Conservation (phyloP, 768 basidiomycete species). For the Fomitopsis serialis region DNA sequence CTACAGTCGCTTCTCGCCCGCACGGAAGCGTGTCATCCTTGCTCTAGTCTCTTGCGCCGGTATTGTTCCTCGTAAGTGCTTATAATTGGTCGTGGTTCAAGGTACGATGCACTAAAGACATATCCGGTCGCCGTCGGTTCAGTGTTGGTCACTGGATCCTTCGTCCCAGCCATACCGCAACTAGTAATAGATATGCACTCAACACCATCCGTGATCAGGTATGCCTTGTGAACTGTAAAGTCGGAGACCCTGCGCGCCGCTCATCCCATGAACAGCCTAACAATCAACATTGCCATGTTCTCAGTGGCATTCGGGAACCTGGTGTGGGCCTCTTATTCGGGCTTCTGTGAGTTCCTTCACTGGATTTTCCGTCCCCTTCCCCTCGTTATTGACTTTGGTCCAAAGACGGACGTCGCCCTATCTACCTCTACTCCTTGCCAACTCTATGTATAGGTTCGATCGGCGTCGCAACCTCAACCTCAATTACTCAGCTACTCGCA, state of each 20-base stretch:
- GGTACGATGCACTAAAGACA: neutral
- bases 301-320: conserved; percentile 40
- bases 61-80: conserved; percentile 53
- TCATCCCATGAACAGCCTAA: conserved; percentile 28
- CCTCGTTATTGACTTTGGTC: neutral
- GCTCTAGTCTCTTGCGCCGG: conserved; percentile 56
- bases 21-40: conserved; percentile 49
- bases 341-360: conserved; percentile 35
- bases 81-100: too few species aligned
- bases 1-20: conserved; percentile 51
- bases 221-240: neutral
- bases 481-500: conserved; percentile 44
- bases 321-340: conserved; percentile 46
- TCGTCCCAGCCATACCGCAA: conserved; percentile 71
- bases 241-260: neutral
- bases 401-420: conserved; percentile 57
- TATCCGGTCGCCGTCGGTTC: neutral
- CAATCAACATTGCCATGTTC: conserved; percentile 47
- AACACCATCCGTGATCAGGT: conserved; percentile 55
- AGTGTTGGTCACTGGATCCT: conserved; percentile 69
- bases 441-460: conserved; percentile 53
- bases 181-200: conserved; percentile 61
- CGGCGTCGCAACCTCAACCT: conserved; percentile 46
- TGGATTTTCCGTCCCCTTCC: neutral
- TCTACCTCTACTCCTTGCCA: conserved; percentile 58